Evolutionary conservation across 768 basidiomycete genomes (phyloP).

Genomic region (Leccinum incarnatum): DNA sequence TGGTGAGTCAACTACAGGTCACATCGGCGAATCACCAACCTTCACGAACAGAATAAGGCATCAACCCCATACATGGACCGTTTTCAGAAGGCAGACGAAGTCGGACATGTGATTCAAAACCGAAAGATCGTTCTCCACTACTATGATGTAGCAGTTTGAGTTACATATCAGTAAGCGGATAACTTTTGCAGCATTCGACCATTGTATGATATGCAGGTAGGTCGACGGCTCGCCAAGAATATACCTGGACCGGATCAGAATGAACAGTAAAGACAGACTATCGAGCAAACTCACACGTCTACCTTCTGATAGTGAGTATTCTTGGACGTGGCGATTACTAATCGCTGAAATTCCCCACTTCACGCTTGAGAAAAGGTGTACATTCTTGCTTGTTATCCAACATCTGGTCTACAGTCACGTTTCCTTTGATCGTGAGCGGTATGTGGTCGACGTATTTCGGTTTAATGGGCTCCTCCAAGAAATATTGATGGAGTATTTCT

Average conservation of each 20-base stretch:
- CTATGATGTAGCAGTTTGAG: slow-evolving; percentile 78
- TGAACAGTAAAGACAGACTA: neutral
- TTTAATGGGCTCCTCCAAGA: slow-evolving; percentile 98
- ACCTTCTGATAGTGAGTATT: slow-evolving; percentile 66
- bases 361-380: slow-evolving; percentile 72
- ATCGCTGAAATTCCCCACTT: slow-evolving; percentile 97
- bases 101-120: slow-evolving; percentile 98
- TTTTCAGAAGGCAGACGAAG: slow-evolving; percentile 90
- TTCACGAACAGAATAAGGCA: slow-evolving; percentile 93
- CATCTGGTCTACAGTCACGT: slow-evolving; percentile 85
- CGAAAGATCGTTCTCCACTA: slow-evolving; percentile 97
- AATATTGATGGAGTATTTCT: slow-evolving; percentile 98
- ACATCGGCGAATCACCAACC: slow-evolving; percentile 44
- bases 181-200: slow-evolving; percentile 89
- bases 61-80: slow-evolving; percentile 98
- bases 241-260: slow-evolving; percentile 52
- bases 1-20: slow-evolving; percentile 1
- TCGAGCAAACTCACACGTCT: slow-evolving; percentile 70
- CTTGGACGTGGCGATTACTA: slow-evolving; percentile 51
- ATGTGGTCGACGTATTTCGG: slow-evolving; percentile 99
- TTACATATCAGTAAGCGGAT: slow-evolving; percentile 77
- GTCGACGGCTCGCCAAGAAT: slow-evolving; percentile 99
- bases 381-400: slow-evolving; percentile 85
- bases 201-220: slow-evolving; percentile 95
- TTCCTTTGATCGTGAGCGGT: slow-evolving; percentile 90